Conservation (phyloP, 2,329 filamentous ascomycete species). For the Sclerotinia sclerotiorum region DNA sequence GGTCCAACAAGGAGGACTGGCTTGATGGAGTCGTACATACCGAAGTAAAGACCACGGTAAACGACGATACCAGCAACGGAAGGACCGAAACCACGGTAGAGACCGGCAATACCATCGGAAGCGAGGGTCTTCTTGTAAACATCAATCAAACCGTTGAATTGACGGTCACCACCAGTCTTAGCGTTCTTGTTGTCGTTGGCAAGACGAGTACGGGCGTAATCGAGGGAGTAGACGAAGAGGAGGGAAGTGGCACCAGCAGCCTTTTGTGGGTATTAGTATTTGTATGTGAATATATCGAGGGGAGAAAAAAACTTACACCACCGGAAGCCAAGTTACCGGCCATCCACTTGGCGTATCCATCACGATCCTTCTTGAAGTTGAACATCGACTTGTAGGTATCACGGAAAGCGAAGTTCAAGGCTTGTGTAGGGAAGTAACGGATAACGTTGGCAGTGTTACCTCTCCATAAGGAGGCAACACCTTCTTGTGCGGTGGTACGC, state of each 20-base stretch:
- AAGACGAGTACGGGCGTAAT: slow-evolving; percentile 99
- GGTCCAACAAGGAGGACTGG: slow-evolving; percentile 87
- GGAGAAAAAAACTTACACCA: slow-evolving; percentile 70
- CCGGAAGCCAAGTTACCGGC: slow-evolving; percentile 98
- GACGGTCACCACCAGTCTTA: slow-evolving; percentile 94
- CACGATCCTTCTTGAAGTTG: slow-evolving; percentile 99
- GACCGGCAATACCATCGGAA: slow-evolving; percentile 97
- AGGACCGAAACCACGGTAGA: slow-evolving; percentile 99
- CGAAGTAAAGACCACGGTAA: slow-evolving; percentile 99
- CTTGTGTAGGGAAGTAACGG: slow-evolving; percentile 99
- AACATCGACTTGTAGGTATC: slow-evolving; percentile 99
- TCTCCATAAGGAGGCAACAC: slow-evolving; percentile 95
- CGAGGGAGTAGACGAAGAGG: slow-evolving; percentile 99
- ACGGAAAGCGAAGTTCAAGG: slow-evolving; percentile 99
- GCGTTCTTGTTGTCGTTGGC: slow-evolving; percentile 99
- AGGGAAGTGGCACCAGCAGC: slow-evolving; percentile 99
- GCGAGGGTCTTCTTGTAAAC: slow-evolving; percentile 99
- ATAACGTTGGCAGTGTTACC: slow-evolving; percentile 99
- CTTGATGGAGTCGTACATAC: slow-evolving; percentile 99
- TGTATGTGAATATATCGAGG: not conserved
- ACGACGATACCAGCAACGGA: slow-evolving; percentile 98
- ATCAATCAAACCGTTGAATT: slow-evolving; percentile 99
- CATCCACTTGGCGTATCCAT: slow-evolving; percentile 99
- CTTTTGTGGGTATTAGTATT: slow-evolving; percentile 45
- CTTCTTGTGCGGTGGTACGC: slow-evolving; percentile 86